Conservation (phyloP, 2,329 filamentous ascomycete genomes). For the Exserohilum rostratum region DNA sequence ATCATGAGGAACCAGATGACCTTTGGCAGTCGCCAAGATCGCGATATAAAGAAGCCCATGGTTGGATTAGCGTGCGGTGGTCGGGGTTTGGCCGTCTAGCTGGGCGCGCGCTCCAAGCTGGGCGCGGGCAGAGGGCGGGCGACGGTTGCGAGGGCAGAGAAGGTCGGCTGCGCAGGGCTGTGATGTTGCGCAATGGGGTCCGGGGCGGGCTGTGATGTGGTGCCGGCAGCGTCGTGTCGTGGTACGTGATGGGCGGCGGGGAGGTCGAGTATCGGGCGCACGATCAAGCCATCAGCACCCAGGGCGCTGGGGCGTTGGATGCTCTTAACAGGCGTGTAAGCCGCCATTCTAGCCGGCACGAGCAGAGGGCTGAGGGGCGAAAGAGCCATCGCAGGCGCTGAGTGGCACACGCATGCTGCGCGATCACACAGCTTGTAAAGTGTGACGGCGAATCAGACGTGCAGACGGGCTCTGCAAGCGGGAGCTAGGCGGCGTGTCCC, state of each 20-base stretch:
- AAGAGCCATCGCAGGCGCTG: constrained; percentile 37
- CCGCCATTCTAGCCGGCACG: constrained; percentile 24
- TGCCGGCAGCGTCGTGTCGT: constrained; percentile 9
- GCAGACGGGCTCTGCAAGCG: constrained; percentile 11
- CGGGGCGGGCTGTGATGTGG: background rate
- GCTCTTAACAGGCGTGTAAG: constrained; percentile 32
- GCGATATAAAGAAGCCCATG: constrained; percentile 59
- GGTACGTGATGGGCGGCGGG: constrained; percentile 19
- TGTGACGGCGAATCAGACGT: constrained; percentile 32
- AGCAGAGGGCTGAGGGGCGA: constrained; percentile 27
- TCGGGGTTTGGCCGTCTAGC: background rate
- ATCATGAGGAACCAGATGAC: constrained; percentile 64
- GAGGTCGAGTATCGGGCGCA: constrained; percentile 7
- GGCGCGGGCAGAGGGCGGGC: constrained; percentile 7
- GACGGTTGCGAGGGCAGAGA: constrained; percentile 8
- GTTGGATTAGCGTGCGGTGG: constrained; percentile 10
- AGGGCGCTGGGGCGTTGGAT: constrained; percentile 23
- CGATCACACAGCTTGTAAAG: constrained; percentile 37
- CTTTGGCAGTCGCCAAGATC: constrained; percentile 60
- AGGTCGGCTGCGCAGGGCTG: background rate
- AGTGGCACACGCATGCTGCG: constrained; percentile 38
- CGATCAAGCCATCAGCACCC: constrained; percentile 10
- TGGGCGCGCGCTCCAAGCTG: constrained; percentile 11
- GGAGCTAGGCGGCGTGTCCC: constrained; percentile 25
- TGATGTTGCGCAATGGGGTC: background rate